Evolutionary conservation across 23 red algal species (phyloP).

Genomic region (Chondrus crispus): DNA sequence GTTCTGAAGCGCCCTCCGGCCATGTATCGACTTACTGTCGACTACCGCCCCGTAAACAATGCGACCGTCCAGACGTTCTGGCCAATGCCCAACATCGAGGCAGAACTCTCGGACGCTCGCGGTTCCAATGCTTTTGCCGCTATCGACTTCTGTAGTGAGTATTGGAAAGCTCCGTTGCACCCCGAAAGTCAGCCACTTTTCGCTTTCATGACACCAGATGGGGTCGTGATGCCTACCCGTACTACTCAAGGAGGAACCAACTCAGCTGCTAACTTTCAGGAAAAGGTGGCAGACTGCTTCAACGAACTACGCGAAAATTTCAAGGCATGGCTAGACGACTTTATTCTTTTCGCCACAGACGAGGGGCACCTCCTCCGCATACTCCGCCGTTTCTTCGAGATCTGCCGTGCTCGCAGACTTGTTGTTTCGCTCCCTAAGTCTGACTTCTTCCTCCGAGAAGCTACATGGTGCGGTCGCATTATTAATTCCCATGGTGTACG

Average conservation of each 20-base stretch:
- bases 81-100: conserved; percentile 48
- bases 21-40: conserved; percentile 12
- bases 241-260: not conserved
- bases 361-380: not conserved
- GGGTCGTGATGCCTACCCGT: conserved; percentile 22
- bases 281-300: conserved; percentile 26
- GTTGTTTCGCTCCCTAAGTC: conserved; percentile 9
- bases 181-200: conserved; percentile 36
- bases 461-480: conserved; percentile 14
- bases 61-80: not conserved
- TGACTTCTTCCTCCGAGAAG: conserved; percentile 6
- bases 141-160: conserved; percentile 34
- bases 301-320: not conserved
- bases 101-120: not conserved
- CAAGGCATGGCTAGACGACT: conserved; percentile 42
- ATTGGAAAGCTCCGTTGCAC: conserved; percentile 38
- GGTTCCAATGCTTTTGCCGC: conserved; percentile 1
- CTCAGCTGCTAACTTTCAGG: conserved; percentile 26
- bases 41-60: conserved; percentile 2
- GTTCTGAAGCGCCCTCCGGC: conserved; percentile 15
- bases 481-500: not conserved
- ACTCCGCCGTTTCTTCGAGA: conserved; percentile 23
- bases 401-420: not conserved
- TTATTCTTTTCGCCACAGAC: not conserved
- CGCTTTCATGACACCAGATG: conserved; percentile 32